Conservation (phyloP, 495 filamentous ascomycete species). For the Cercophora sp. region DNA sequence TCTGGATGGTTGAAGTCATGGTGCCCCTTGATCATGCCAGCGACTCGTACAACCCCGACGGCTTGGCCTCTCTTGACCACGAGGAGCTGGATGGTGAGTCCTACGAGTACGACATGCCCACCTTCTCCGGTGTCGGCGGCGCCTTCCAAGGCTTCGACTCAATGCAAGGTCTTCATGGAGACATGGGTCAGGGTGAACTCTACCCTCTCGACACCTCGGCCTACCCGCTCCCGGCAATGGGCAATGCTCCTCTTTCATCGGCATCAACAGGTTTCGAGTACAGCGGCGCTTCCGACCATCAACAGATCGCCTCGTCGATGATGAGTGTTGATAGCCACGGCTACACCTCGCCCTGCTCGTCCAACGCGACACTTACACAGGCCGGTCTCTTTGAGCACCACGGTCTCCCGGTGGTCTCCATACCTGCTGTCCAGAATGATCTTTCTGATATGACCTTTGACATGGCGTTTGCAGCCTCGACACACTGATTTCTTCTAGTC, state of each 20-base stretch:
- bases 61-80: constrained; percentile 17
- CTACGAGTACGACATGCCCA: constrained; percentile 23
- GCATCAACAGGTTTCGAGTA: constrained; percentile 38
- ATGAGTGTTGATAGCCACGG: constrained; percentile 30
- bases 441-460: constrained; percentile 29
- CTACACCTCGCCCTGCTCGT: constrained; percentile 37
- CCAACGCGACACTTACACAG: constrained; percentile 38
- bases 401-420: constrained; percentile 7
- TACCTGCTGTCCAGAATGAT: constrained; percentile 16
- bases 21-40: constrained; percentile 34
- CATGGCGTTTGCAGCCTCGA: constrained; percentile 21
- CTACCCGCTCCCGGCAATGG: constrained; percentile 19
- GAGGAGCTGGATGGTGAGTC: constrained; percentile 32
- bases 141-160: constrained; percentile 14
- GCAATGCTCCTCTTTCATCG: constrained; percentile 36
- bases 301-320: constrained; percentile 23
- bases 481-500: constrained; percentile 1
- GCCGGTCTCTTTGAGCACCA: constrained; percentile 19
- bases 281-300: constrained; percentile 1
- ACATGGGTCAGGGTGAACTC: constrained; percentile 18
- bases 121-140: constrained; percentile 13
- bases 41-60: constrained; percentile 22
- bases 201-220: constrained; percentile 25
- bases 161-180: constrained; percentile 11
- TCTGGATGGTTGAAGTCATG: constrained; percentile 73